Evolutionary conservation across 2,329 filamentous ascomycete species (phyloP).

Genomic region (Cordyceps tenuipes): DNA sequence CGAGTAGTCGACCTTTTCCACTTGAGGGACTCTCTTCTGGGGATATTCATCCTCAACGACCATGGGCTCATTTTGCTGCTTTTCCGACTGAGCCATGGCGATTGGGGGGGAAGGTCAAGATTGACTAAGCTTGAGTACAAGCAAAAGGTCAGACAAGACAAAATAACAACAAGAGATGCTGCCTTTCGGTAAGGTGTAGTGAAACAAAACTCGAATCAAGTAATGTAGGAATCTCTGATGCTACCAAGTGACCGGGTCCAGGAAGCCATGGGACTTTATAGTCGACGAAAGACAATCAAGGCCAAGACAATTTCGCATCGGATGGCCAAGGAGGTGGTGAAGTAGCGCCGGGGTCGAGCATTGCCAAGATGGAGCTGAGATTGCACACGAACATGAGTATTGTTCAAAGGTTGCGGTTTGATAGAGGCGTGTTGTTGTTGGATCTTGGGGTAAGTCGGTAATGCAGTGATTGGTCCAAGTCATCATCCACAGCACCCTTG

Average conservation of each 20-base stretch:
- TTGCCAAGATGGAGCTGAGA: not conserved
- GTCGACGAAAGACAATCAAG: not conserved
- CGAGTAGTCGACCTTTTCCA: conserved; percentile 26
- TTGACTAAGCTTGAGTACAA: not conserved
- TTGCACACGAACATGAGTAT: too few relatives aligned
- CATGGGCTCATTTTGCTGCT: not conserved
- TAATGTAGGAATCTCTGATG: too few relatives aligned
- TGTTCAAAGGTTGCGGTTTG: not conserved
- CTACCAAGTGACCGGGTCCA: too few relatives aligned
- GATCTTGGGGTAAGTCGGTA: too few relatives aligned
- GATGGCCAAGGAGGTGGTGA: not conserved
- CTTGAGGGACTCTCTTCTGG: conserved; percentile 15
- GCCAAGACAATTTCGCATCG: not conserved
- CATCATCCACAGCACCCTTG: not conserved
- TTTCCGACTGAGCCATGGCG: not conserved
- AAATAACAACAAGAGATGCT: too few relatives aligned
- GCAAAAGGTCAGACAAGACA: not conserved
- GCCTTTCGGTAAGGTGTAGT: not conserved
- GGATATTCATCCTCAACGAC: not conserved
- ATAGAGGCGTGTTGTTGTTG: not conserved
- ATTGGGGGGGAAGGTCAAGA: not conserved
- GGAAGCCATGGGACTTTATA: not conserved
- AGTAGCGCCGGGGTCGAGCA: not conserved
- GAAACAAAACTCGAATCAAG: too few relatives aligned
- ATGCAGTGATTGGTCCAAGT: not conserved